phyloP scores from a whole-genome alignment of 345 rosid species.

The Populus deltoides region DNA sequence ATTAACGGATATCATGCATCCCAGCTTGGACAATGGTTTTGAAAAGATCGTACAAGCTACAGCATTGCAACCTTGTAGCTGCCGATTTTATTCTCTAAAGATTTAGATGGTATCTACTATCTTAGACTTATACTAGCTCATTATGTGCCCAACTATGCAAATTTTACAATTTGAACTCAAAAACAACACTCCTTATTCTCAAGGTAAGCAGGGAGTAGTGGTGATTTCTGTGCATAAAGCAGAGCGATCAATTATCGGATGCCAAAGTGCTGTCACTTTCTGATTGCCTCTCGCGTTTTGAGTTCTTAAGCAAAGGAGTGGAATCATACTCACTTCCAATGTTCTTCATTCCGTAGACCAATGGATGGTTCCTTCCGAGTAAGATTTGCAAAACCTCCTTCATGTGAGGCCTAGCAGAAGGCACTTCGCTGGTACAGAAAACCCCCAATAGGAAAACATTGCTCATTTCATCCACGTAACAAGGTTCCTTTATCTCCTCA shows the following conservation, averaged over 20 bases:
- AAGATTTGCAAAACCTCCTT: constrained; percentile 16
- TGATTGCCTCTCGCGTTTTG: background rate
- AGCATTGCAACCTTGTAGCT: no score
- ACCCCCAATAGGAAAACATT: constrained; percentile 20
- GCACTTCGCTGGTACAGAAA: constrained; percentile 11
- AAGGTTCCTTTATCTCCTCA: constrained; percentile 11
- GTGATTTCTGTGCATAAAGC: background rate
- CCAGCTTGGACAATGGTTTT: background rate
- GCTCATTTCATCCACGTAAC: constrained; percentile 16
- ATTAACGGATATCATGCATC: background rate
- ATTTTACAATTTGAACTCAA: no score
- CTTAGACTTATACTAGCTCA: background rate
- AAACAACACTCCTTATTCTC: no score
- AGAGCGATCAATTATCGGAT: background rate
- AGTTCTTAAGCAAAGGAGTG: constrained; percentile 21
- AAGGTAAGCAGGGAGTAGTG: background rate
- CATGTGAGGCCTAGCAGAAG: constrained; percentile 22
- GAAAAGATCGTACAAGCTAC: no score
- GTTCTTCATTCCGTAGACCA: constrained; percentile 5
- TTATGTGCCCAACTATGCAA: no score
- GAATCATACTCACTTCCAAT: constrained; percentile 6
- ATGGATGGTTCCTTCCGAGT: background rate
- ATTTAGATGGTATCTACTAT: background rate
- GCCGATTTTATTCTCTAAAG: background rate
- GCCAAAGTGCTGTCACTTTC: background rate